phyloP scores from a whole-genome alignment of 805 yeast genomes.

The Ogataea sp. region DNA sequence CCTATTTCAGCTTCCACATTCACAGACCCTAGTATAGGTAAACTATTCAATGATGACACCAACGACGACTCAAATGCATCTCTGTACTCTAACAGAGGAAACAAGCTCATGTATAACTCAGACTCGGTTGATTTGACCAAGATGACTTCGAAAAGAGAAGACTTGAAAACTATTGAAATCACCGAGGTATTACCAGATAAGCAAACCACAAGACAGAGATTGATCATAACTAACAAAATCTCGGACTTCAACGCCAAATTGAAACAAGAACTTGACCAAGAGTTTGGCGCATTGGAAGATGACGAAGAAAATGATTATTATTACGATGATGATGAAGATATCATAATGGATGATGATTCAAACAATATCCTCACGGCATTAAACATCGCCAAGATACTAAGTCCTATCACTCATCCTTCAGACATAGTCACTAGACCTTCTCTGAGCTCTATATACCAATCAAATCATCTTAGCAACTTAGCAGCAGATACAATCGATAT shows the following conservation, averaged over 20 bases:
- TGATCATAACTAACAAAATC: constrained; percentile 18
- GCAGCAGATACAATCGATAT: constrained; percentile 68
- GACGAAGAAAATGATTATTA: constrained; percentile 8
- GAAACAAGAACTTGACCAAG: constrained; percentile 19
- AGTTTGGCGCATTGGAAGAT: constrained; percentile 17
- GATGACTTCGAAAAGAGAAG: constrained; percentile 15
- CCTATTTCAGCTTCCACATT: constrained; percentile 1
- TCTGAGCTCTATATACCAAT: constrained; percentile 56
- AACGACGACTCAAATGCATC: constrained; percentile 11
- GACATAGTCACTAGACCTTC: constrained; percentile 71
- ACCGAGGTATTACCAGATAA: constrained; percentile 10
- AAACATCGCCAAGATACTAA: constrained; percentile 50
- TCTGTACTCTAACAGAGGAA: constrained; percentile 22
- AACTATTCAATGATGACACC: constrained; percentile 5
- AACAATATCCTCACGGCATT: constrained; percentile 40
- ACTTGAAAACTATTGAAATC: constrained; percentile 12
- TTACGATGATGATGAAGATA: constrained; percentile 10
- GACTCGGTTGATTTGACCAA: constrained; percentile 16
- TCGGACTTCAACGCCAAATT: constrained; percentile 17
- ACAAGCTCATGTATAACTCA: constrained; percentile 18
- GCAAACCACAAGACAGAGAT: constrained; percentile 11
- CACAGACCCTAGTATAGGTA: background rate
- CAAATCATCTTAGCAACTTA: constrained; percentile 45
- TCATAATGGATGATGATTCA: constrained; percentile 16
- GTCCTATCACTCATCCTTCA: constrained; percentile 74